Conservation (phyloP, 495 filamentous ascomycete genomes). For the Penicillium daleae region DNA sequence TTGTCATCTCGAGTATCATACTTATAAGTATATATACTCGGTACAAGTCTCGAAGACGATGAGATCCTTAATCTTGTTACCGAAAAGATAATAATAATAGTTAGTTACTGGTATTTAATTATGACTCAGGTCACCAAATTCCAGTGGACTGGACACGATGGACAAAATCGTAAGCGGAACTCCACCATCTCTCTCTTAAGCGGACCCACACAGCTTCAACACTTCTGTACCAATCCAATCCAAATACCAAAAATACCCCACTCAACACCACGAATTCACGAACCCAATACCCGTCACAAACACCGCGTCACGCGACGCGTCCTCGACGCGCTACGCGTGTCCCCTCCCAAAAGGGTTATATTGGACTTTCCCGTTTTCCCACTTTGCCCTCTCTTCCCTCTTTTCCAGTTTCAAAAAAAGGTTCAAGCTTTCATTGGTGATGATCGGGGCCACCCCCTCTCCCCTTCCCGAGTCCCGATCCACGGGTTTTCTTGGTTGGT, state of each 20-base stretch:
- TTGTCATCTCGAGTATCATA: no score
- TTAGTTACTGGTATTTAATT: background rate
- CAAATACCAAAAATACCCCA: background rate
- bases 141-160: no score
- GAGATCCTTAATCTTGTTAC: no score
- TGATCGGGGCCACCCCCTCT: no score
- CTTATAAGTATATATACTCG: no score
- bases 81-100: no score
- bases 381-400: no score
- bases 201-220: background rate
- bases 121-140: background rate
- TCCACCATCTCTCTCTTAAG: background rate
- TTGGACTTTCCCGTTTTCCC: no score
- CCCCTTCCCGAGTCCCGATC: background rate
- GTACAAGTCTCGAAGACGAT: no score
- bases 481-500: background rate
- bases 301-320: slow-evolving; percentile 17
- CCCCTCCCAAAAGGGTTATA: slow-evolving; percentile 22
- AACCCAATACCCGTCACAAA: background rate
- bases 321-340: slow-evolving; percentile 8
- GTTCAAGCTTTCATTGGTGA: no score
- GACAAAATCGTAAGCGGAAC: background rate
- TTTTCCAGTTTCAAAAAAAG: no score
- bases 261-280: background rate
- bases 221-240: background rate